These are phyloP conservation scores for Tieghemostelium lacteum DNA, from an alignment of 78 protist genomes.

Conservation along the genomic window DNA sequence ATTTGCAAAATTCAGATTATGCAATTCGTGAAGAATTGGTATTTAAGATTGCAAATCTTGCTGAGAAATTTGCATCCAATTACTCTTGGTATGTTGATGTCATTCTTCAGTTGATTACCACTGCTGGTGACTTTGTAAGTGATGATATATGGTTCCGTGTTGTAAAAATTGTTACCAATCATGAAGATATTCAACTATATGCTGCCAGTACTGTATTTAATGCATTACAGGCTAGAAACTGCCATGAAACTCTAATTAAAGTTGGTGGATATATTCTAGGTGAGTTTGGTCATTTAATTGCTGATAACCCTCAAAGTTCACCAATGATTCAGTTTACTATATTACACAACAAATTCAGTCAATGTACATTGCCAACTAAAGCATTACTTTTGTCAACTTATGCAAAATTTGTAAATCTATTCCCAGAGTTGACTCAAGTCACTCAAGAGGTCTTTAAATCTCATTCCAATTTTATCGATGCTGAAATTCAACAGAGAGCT, in stretches of 20 bases:
- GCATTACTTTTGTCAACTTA: constrained; percentile 92
- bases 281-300: constrained; percentile 96
- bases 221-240: constrained; percentile 70
- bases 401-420: constrained; percentile 91
- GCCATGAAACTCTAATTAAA: constrained; percentile 93
- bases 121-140: constrained; percentile 95
- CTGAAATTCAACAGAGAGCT: constrained; percentile 99
- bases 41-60: constrained; percentile 96
- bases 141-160: constrained; percentile 97
- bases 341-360: constrained; percentile 80
- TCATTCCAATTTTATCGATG: constrained; percentile 74
- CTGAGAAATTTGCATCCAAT: constrained; percentile 94
- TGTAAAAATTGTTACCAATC: constrained; percentile 96
- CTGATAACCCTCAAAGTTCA: constrained; percentile 65
- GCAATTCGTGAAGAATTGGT: constrained; percentile 95
- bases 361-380: constrained; percentile 31
- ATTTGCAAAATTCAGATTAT: constrained; percentile 87
- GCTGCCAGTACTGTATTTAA: constrained; percentile 89
- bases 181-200: constrained; percentile 90
- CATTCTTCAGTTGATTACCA: constrained; percentile 87
- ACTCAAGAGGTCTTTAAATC: constrained; percentile 67
- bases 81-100: constrained; percentile 96
- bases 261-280: constrained; percentile 95
- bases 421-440: constrained; percentile 84
- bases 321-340: constrained; percentile 75